phyloP scores from a whole-genome alignment of 345 rosid genomes.

The Punica granatum region DNA sequence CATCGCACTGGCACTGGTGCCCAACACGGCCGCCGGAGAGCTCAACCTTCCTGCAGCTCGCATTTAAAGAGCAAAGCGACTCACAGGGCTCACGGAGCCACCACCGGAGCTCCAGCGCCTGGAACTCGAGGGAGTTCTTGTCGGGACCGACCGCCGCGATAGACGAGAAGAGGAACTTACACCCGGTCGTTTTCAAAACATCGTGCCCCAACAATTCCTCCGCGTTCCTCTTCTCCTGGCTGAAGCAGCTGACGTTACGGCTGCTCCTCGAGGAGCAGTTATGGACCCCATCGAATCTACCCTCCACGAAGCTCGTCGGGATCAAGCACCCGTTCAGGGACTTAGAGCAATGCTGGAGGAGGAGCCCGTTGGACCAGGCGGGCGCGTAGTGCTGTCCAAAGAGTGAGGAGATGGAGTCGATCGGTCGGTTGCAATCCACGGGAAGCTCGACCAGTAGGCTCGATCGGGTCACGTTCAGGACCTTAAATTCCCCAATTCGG shows the following conservation, averaged over 20 bases:
- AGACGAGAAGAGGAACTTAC: conserved; percentile 47
- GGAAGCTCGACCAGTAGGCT: conserved; percentile 32
- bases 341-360: conserved; percentile 40
- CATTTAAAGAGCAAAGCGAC: conserved; percentile 25
- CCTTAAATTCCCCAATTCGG: conserved; percentile 37
- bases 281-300: not conserved
- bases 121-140: conserved; percentile 35
- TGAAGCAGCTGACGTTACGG: conserved; percentile 35
- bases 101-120: conserved; percentile 55
- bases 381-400: conserved; percentile 37
- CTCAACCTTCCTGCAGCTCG: conserved; percentile 9
- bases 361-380: conserved; percentile 40
- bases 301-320: conserved; percentile 20
- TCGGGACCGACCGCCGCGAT: conserved; percentile 27
- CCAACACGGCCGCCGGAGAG: conserved; percentile 19
- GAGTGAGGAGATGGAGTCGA: conserved; percentile 16
- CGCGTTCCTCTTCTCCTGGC: not conserved
- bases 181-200: conserved; percentile 17
- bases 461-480: conserved; percentile 43
- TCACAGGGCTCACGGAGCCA: conserved; percentile 42
- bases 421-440: conserved; percentile 35
- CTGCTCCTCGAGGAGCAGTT: conserved; percentile 24
- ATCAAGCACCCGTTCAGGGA: conserved; percentile 26
- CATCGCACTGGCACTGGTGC: conserved; percentile 45
- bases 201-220: conserved; percentile 18